Percentiles rank a stretch among this genome's conserved stretches.
Evolutionary conservation across 148 eudicot species (phyloP).

Genomic region (Arbutus unedo): DNA sequence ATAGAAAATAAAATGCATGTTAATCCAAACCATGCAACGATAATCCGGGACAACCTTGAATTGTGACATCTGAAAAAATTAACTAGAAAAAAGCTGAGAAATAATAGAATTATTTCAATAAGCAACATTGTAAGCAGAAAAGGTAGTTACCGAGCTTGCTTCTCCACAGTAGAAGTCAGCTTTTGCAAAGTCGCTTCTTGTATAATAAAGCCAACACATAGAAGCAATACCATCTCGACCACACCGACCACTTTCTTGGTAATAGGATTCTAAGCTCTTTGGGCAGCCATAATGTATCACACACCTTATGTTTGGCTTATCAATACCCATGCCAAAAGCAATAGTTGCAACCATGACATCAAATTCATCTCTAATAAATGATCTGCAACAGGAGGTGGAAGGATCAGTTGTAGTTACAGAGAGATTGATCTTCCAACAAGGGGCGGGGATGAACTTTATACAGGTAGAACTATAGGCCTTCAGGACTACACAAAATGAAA

Average conservation of each 20-base stretch:
- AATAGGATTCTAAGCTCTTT: slow-evolving; percentile 81
- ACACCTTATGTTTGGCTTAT: slow-evolving; percentile 72
- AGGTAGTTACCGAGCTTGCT: slow-evolving; percentile 36
- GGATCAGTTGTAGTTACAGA: background rate
- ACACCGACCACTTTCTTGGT: slow-evolving; percentile 92
- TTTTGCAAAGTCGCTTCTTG: slow-evolving; percentile 63
- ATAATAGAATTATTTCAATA: background rate
- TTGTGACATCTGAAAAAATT: background rate
- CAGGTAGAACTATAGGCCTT: background rate
- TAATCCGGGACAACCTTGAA: background rate
- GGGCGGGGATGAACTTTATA: background rate
- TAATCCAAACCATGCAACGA: background rate
- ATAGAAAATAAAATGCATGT: background rate
- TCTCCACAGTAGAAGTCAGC: slow-evolving; percentile 73
- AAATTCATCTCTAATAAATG: slow-evolving; percentile 76
- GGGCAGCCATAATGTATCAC: slow-evolving; percentile 90
- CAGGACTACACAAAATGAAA: background rate
- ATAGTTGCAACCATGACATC: slow-evolving; percentile 82
- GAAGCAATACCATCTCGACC: slow-evolving; percentile 90
- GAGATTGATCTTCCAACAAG: background rate
- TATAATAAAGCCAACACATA: slow-evolving; percentile 67
- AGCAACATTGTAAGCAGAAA: background rate
- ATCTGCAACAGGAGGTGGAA: slow-evolving; percentile 36
- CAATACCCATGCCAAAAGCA: slow-evolving; percentile 97
- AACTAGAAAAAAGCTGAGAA: slow-evolving; percentile 2